Evolutionary conservation across 805 yeast genomes (phyloP), one percentile per base, ranked within the genome.

Genomic region (Yamadazyma nakazawae): DNA sequence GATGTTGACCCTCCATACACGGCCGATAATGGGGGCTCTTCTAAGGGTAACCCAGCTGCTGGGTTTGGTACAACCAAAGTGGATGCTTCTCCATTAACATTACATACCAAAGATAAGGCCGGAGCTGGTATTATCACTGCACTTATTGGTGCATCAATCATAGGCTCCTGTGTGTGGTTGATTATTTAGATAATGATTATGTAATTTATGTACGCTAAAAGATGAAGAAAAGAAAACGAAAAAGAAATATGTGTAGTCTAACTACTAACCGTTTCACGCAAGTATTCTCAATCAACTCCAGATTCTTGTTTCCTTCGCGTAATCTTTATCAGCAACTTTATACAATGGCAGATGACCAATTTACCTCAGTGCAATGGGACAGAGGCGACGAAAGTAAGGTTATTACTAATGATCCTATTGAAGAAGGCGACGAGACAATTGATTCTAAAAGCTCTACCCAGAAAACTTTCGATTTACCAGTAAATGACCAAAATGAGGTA

Each of bases 101-200:
- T 81, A 32, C 64, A 71, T 18, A 53, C 60, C 0, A 80, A 77
- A 8, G 96, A 88, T 60, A 79, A 76, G 56, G 96, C 89, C 1
- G 98, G 98, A 42, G 97, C 97, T 1, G 96, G 95, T 40, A 71
- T 91, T 18, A 64, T 88, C 37, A 92, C 99, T 0, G 95, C 91
- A 0, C 64, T 88, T 5, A 57, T 80, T 45, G 83, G 82, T 34
- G 62, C 65, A 14, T 64, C 74, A 0, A 58, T 77, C 21, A 58
- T 77, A 16, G 73, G 72, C 6, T 57, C 74, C 36, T 68, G 71
- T 24, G 58, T 74, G 8, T 76, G 81, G 81, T 63, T 76, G 47
- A 57, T 76, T 13, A 42, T 60, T 24, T 48, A 35, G 19, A 5
- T 14, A 2, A 28, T 13, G 32, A 28, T 12, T 28, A 28, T 28